Conservation (phyloP, 2,329 filamentous ascomycete genomes). For the Colletotrichum scovillei region DNA sequence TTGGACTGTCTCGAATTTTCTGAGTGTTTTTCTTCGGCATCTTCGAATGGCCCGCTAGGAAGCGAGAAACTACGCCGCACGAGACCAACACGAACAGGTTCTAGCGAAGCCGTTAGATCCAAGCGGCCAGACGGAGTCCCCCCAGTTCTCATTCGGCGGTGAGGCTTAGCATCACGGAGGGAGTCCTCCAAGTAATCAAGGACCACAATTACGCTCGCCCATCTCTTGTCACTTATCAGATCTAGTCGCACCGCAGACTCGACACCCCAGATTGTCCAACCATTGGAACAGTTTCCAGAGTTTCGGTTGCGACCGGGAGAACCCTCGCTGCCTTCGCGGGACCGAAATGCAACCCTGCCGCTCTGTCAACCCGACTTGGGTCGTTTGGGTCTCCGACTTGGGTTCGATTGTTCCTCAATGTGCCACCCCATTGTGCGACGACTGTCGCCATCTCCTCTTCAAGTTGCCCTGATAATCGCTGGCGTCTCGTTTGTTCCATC, state of each 20-base stretch:
- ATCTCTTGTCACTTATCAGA: background rate
- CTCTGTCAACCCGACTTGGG: background rate
- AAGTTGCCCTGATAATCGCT: background rate
- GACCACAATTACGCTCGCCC: background rate
- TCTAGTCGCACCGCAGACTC: slow-evolving; percentile 21
- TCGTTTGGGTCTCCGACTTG: background rate
- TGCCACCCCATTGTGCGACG: slow-evolving; percentile 2
- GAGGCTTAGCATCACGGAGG: background rate
- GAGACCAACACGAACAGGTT: background rate
- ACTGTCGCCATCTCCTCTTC: background rate
- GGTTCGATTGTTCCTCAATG: slow-evolving; percentile 1
- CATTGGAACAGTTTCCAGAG: background rate
- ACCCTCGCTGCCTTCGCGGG: background rate
- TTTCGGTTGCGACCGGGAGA: slow-evolving; percentile 1
- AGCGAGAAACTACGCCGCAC: background rate
- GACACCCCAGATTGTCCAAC: slow-evolving; percentile 6
- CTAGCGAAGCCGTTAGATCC: background rate
- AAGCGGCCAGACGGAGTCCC: background rate
- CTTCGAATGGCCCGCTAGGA: background rate
- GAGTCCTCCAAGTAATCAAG: background rate
- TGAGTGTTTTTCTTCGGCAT: background rate
- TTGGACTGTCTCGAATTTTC: background rate
- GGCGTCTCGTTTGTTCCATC: background rate
- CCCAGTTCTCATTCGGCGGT: background rate
- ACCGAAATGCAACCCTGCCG: background rate